phyloP scores from a whole-genome alignment of 2,329 filamentous ascomycete species.

The Endoconidiophora laricicola region DNA sequence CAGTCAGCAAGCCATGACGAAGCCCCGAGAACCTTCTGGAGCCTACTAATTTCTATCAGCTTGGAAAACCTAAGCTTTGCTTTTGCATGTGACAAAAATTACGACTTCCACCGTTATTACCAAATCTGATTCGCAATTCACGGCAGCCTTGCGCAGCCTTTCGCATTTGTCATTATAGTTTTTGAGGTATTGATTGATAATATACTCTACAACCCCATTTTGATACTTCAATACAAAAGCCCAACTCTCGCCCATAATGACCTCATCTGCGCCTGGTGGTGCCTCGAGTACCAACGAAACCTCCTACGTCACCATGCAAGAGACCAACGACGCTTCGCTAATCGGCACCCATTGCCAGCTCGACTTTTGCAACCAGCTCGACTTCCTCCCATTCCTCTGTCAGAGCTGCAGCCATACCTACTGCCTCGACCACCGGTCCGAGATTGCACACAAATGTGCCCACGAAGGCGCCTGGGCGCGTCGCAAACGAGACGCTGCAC shows the following conservation, averaged over 20 bases:
- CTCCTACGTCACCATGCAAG: conserved; percentile 57
- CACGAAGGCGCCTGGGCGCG: conserved; percentile 46
- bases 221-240: conserved; percentile 12
- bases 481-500: conserved; percentile 36
- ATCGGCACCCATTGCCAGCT: conserved; percentile 86
- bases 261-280: conserved; percentile 5
- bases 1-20: not conserved
- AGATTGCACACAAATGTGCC: conserved; percentile 57
- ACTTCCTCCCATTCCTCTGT: conserved; percentile 90
- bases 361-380: conserved; percentile 81
- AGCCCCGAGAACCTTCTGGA: conserved; percentile 3
- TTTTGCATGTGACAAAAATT: conserved; percentile 1
- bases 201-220: not conserved
- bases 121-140: not conserved
- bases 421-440: conserved; percentile 86
- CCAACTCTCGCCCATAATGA: not conserved
- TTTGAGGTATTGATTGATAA: not conserved
- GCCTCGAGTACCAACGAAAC: conserved; percentile 25
- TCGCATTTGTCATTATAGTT: not conserved
- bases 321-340: conserved; percentile 57
- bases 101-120: not conserved
- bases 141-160: not conserved
- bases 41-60: not conserved
- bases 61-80: not conserved
- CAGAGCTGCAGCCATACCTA: conserved; percentile 73